Base-by-base conservation (phyloP, 2,329 filamentous ascomycete genomes). In the Fusarium chaquense region DNA sequence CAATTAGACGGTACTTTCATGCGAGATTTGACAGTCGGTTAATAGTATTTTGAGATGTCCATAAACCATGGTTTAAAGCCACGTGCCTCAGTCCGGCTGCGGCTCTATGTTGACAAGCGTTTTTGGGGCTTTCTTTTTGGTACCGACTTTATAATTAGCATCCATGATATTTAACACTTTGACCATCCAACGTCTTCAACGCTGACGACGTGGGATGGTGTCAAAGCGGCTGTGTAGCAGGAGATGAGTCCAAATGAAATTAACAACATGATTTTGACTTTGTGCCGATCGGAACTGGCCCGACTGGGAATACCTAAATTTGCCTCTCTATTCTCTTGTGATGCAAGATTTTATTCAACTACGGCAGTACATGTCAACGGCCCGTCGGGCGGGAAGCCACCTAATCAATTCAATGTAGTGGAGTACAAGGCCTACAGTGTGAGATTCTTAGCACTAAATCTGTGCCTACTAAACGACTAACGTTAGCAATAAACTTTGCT, bases 71-170 rank as follows among this genome's bases (percentile, higher is more conserved):
- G 50, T 22, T 51, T 54, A 56, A 53, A 50, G 67, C 71, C 71
- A 73, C 71, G 71, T 73, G 71, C 67, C 56, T 69, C 62, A 59
- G 65, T 70, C 60, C 50, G 40, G 38, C 62, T 65, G 65, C 69
- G 71, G 71, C 68, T 70, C 71, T 73, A 70, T 47, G 15, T 26
- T 38, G 32, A 36, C 32, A 22, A 28, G 28, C 46, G 30, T 33
- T 33, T 18, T 20, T 20, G 35, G n/a, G 24, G 28, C 33, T 41
- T 52, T 52, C 35, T 40, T 51, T 32, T 45, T 32, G 46, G 30
- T n/a, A 45, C 33, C 30, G 36, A 61, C 24, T 47, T 47, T 43
- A 36, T 35, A 32, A 43, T 43, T 40, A 58, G 28, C 22, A 50
- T 43, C 58, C 41, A 43, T 36, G 58, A 41, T 35, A 28, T 47